Conservation (phyloP, 1,284 basidiomycete genomes). For the Anthracocystis walkeri region DNA sequence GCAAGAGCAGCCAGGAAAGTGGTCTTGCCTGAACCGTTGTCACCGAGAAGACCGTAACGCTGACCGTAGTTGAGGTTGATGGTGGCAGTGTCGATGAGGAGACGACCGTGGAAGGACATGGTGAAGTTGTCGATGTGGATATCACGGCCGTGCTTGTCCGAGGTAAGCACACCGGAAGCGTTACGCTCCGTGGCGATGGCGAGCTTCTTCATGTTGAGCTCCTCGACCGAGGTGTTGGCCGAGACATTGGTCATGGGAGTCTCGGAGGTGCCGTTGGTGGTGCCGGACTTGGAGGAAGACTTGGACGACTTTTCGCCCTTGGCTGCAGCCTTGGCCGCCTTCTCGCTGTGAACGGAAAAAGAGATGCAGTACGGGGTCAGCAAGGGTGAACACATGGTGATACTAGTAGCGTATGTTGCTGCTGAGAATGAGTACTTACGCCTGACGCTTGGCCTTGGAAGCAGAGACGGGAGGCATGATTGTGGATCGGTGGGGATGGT, state of each 20-base stretch:
- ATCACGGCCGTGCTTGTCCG: conserved; percentile 90
- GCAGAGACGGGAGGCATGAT: conserved; percentile 67
- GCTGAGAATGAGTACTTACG: conserved; percentile 50
- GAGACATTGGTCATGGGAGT: conserved; percentile 61
- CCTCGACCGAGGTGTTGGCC: conserved; percentile 54
- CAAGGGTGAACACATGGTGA: background rate
- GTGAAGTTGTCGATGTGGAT: conserved; percentile 97
- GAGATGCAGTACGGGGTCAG: background rate
- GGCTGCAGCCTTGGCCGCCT: conserved; percentile 67
- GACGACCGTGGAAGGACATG: conserved; percentile 94
- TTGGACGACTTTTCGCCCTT: conserved; percentile 62
- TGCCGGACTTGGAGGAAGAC: conserved; percentile 56
- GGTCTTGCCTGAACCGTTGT: conserved; percentile 98
- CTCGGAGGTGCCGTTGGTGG: conserved; percentile 52
- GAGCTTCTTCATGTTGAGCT: conserved; percentile 69
- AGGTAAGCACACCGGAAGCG: conserved; percentile 83
- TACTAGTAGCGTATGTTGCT: background rate
- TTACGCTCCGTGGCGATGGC: conserved; percentile 67
- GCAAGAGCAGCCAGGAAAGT: conserved; percentile 70
- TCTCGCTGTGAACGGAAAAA: conserved; percentile 54
- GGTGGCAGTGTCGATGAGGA: conserved; percentile 89
- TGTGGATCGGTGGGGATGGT: background rate
- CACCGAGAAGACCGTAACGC: conserved; percentile 91
- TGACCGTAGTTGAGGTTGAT: conserved; percentile 96
- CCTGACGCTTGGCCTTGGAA: conserved; percentile 70